Base-by-base conservation (phyloP, 768 basidiomycete genomes). In the Collybia sordida region DNA sequence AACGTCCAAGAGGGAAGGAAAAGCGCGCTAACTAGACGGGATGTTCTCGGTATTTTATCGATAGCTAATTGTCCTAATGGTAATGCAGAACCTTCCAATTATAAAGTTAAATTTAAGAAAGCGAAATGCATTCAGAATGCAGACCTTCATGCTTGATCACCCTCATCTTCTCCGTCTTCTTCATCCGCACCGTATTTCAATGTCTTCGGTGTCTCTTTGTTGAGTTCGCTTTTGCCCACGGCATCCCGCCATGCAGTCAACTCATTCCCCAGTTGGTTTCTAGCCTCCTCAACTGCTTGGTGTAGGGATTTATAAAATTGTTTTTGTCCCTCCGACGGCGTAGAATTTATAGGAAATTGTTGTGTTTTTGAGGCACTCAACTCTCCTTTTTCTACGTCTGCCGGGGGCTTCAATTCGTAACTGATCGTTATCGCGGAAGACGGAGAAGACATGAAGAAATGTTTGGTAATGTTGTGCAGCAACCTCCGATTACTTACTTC, bases 211-310 rank as follows among this genome's bases (percentile, higher is more conserved):
- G 66, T 66, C 57, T 90, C 88, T 59, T 87, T 89, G 14, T 60
- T 73, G 57, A 78, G 62, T 63, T 91, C 89, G 6, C 67, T 60
- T 42, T 77, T 85, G 11, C 88, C 86, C 4, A 90, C 82, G 5
- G 77, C 76, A 65, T 91, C 88, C 58, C 85, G 77, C 89, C 88
- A 90, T 4, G 64, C 74, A 0, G 89, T 90, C 64, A 91, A 63
- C 55, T 89, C 85, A 38, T 81, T 74, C 8, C 89, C 89, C 3
- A 88, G 56, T 23, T 73, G 69, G 37, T 70, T 71, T 53, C 72
- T 81, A 23, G 85, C 85, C 28, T 71, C 66, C 27, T 67, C 68
- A 43, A 90, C 70, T 17, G 81, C 71, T 4, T 57, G 64, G 51
- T 73, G 70, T 35, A 90, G 64, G 2, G 65, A 69, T 1, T 65